These are phyloP conservation scores for Purpureocillium lavendulum DNA, from an alignment of 2,329 filamentous ascomycete genomes.

Conservation along the genomic window DNA sequence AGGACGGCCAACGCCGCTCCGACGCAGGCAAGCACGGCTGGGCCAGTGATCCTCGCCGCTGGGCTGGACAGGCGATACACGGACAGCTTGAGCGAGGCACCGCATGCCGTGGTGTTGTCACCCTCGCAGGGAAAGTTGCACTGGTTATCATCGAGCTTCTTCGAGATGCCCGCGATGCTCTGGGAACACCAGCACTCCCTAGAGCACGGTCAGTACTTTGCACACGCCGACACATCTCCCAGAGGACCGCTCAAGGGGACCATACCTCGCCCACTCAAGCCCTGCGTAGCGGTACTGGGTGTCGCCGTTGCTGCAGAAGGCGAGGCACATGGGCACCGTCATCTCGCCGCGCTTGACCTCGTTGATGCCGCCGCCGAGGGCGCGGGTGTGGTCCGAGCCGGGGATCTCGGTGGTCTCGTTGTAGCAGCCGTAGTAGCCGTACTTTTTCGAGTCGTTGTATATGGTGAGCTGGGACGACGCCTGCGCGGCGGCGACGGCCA, in stretches of 20 bases:
- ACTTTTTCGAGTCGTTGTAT: slow-evolving; percentile 27
- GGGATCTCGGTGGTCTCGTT: slow-evolving; percentile 44
- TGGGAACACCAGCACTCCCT: slow-evolving; percentile 55
- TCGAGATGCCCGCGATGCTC: slow-evolving; percentile 36
- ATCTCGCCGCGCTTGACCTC: slow-evolving; percentile 34
- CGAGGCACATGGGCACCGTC: slow-evolving; percentile 43
- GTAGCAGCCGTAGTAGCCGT: slow-evolving; percentile 48
- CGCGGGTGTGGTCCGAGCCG: slow-evolving; percentile 32
- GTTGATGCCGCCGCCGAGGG: slow-evolving; percentile 34
- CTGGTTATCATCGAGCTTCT: slow-evolving; percentile 33
- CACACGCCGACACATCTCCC: too few relatives aligned
- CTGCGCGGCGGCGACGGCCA: slow-evolving; percentile 9
- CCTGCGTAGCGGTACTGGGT: slow-evolving; percentile 41
- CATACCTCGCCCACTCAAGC: slow-evolving; percentile 43
- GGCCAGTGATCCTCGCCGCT: background rate
- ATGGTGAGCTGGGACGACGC: slow-evolving; percentile 14
- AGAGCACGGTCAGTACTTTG: too few relatives aligned
- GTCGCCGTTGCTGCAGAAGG: slow-evolving; percentile 35
- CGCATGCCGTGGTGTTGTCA: slow-evolving; percentile 42
- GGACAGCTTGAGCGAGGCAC: slow-evolving; percentile 40
- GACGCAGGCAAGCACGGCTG: background rate
- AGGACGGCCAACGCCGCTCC: background rate
- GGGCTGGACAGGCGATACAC: slow-evolving; percentile 27
- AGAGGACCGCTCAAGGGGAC: too few relatives aligned
- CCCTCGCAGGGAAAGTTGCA: slow-evolving; percentile 48